A percentile compares a stretch with the other conserved stretches of the same genome.
These are phyloP conservation scores for Clarkia xantiana DNA, from an alignment of 345 rosid genomes.

Conservation along the genomic window DNA sequence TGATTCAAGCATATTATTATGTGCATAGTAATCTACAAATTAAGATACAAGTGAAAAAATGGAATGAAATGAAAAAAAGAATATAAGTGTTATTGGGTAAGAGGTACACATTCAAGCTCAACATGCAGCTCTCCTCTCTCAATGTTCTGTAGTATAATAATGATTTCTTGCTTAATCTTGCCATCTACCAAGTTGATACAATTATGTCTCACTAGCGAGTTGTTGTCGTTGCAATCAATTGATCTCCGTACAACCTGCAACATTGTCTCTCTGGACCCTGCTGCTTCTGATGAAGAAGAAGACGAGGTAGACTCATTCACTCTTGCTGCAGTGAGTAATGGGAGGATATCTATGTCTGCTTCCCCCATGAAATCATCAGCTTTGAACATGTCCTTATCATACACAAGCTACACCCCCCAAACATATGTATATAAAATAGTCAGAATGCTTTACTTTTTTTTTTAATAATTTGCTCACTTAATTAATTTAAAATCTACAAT, in stretches of 20 bases:
- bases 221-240: slow-evolving; percentile 25
- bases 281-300: no score
- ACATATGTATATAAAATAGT: no score
- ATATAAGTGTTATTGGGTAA: slow-evolving; percentile 77
- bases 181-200: slow-evolving; percentile 53
- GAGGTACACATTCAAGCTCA: slow-evolving; percentile 87
- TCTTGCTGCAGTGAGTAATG: slow-evolving; percentile 68
- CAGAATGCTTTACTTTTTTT: no score
- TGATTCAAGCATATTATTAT: no score
- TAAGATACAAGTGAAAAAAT: no score
- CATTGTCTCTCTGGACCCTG: no score
- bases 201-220: slow-evolving; percentile 44
- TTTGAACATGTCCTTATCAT: slow-evolving; percentile 78
- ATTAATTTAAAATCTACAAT: no score
- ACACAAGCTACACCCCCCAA: slow-evolving; percentile 47
- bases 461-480: no score
- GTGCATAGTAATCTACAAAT: no score
- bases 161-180: slow-evolving; percentile 64
- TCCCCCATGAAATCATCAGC: slow-evolving; percentile 96
- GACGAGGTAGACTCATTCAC: slow-evolving; percentile 29
- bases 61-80: no score
- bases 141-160: slow-evolving; percentile 63
- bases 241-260: no score
- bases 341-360: slow-evolving; percentile 94
- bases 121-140: slow-evolving; percentile 81